Conservation (phyloP, 257 asterid species). For the Rhazya stricta region DNA sequence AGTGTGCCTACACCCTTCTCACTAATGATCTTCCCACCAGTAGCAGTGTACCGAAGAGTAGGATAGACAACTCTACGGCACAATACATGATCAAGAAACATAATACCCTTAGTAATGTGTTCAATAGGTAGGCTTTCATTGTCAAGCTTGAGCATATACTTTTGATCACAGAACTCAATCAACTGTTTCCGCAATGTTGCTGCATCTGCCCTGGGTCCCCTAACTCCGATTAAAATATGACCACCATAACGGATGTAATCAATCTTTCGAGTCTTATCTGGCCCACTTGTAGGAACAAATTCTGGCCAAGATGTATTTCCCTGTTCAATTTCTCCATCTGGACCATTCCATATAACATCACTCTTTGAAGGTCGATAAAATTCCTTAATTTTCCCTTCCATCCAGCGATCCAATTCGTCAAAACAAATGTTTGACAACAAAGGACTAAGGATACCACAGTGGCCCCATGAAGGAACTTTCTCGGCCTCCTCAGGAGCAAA, state of each 20-base stretch:
- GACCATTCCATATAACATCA: slow-evolving; percentile 90
- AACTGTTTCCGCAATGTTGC: slow-evolving; percentile 79
- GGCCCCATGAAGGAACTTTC: slow-evolving; percentile 89
- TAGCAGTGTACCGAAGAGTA: slow-evolving; percentile 86
- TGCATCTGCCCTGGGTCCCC: slow-evolving; percentile 98
- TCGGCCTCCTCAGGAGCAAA: slow-evolving; percentile 97
- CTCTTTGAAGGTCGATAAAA: slow-evolving; percentile 72
- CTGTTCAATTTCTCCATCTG: slow-evolving; percentile 77
- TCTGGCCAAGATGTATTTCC: slow-evolving; percentile 99
- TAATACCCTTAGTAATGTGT: slow-evolving; percentile 92
- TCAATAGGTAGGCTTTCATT: slow-evolving; percentile 89
- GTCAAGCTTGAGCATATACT: slow-evolving; percentile 83
- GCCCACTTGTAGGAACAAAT: slow-evolving; percentile 95
- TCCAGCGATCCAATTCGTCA: slow-evolving; percentile 89
- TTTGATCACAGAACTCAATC: slow-evolving; percentile 83
- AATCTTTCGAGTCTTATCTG: slow-evolving; percentile 87
- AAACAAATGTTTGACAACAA: slow-evolving; percentile 81
- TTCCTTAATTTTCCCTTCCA: slow-evolving; percentile 83
- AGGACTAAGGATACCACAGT: slow-evolving; percentile 95
- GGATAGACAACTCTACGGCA: slow-evolving; percentile 96
- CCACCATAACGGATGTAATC: slow-evolving; percentile 93
- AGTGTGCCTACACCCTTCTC: slow-evolving; percentile 95
- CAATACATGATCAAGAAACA: slow-evolving; percentile 95
- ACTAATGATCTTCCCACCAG: slow-evolving; percentile 95
- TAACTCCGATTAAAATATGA: slow-evolving; percentile 83